Evolutionary conservation across 1,284 basidiomycete genomes (phyloP).

Genomic region (Trichosporon ovoides): DNA sequence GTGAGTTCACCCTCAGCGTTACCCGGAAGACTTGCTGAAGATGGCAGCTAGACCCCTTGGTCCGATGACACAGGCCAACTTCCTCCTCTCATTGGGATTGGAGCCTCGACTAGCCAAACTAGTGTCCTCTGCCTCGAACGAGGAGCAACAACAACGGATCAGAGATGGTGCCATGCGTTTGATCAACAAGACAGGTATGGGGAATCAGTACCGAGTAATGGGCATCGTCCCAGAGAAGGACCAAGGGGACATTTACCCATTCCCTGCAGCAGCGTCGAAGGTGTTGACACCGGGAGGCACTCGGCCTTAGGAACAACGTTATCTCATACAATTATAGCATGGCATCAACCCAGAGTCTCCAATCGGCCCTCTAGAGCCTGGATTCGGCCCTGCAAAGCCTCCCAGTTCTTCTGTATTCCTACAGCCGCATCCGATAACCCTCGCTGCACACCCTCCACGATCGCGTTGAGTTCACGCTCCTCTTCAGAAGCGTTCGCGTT

Average conservation of each 20-base stretch:
- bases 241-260: conserved; percentile 46
- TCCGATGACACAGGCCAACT: conserved; percentile 63
- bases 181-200: conserved; percentile 56
- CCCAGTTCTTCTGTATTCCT: conserved; percentile 67
- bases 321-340: neutral
- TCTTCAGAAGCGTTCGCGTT: conserved; percentile 60
- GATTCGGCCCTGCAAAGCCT: conserved; percentile 57
- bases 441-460: conserved; percentile 63
- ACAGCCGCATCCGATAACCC: conserved; percentile 66
- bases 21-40: neutral
- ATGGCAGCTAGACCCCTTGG: conserved; percentile 55
- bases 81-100: conserved; percentile 69
- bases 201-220: conserved; percentile 56
- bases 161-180: conserved; percentile 52
- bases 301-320: neutral
- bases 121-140: conserved; percentile 52
- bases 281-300: neutral
- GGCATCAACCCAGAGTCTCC: conserved; percentile 4
- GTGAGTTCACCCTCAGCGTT: conserved; percentile 48
- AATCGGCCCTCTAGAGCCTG: conserved; percentile 52
- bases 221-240: conserved; percentile 43
- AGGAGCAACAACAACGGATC: conserved; percentile 52
- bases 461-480: conserved; percentile 62
- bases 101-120: conserved; percentile 59
- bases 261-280: conserved; percentile 19